phyloP scores from a whole-genome alignment of 805 yeast species.

The Ogataea polymorpha region DNA sequence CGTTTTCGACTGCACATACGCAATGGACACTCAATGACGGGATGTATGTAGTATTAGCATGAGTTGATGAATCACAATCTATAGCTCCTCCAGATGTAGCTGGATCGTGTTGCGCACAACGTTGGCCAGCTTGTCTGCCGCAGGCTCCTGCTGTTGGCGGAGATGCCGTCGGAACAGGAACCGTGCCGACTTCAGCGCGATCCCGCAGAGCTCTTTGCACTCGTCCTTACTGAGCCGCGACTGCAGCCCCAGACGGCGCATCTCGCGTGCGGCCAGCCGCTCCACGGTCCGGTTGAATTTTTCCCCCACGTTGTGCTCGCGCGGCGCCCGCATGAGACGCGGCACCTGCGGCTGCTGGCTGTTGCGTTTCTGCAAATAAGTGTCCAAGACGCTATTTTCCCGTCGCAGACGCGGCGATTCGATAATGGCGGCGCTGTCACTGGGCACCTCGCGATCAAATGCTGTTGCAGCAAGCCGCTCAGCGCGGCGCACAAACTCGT shows the following conservation, averaged over 20 bases:
- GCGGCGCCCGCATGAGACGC: not conserved
- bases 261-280: constrained; percentile 34
- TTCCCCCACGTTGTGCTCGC: constrained; percentile 6
- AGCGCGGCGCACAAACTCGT: constrained; percentile 12
- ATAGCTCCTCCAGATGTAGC: constrained; percentile 22
- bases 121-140: constrained; percentile 33
- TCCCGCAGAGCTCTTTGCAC: constrained; percentile 35
- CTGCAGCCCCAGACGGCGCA: constrained; percentile 34
- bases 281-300: constrained; percentile 25
- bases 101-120: constrained; percentile 35
- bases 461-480: not conserved
- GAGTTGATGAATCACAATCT: not conserved
- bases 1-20: constrained; percentile 37
- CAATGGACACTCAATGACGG: not conserved
- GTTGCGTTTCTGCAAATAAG: constrained; percentile 19
- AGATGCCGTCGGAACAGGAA: constrained; percentile 35
- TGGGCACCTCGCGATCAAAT: not conserved
- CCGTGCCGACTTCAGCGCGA: constrained; percentile 36
- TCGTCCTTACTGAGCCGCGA: constrained; percentile 24
- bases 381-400: constrained; percentile 21
- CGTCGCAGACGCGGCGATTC: constrained; percentile 15
- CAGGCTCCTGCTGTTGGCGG: constrained; percentile 17
- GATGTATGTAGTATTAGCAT: not conserved
- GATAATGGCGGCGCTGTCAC: constrained; percentile 6
- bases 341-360: constrained; percentile 3